Evolutionary conservation across 1,284 basidiomycete genomes (phyloP).

Genomic region (Meira miltonrushii): DNA sequence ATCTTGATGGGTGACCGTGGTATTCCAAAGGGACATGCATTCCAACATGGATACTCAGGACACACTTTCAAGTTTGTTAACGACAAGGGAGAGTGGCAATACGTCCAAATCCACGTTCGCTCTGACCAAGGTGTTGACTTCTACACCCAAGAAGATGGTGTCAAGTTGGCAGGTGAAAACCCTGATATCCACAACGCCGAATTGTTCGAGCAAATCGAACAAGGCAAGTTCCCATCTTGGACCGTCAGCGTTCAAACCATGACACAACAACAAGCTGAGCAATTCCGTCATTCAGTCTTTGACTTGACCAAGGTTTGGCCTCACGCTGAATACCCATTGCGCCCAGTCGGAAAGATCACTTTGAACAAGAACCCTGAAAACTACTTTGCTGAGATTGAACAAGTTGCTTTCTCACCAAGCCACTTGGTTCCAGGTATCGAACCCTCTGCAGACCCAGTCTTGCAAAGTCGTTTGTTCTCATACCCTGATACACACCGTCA

Average conservation of each 20-base stretch:
- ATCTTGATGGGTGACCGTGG: slow-evolving; percentile 76
- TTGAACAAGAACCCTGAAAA: slow-evolving; percentile 80
- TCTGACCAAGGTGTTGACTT: slow-evolving; percentile 59
- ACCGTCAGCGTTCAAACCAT: slow-evolving; percentile 76
- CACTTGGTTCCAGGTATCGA: slow-evolving; percentile 82
- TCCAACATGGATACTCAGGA: slow-evolving; percentile 75
- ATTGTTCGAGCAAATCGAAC: slow-evolving; percentile 69
- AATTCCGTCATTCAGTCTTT: slow-evolving; percentile 78
- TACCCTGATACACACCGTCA: slow-evolving; percentile 82
- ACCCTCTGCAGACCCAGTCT: slow-evolving; percentile 40
- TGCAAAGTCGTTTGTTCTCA: slow-evolving; percentile 45
- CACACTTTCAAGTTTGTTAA: slow-evolving; percentile 86
- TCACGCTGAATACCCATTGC: slow-evolving; percentile 67
- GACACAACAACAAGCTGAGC: slow-evolving; percentile 82
- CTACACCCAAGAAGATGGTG: slow-evolving; percentile 54
- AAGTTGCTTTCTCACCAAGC: slow-evolving; percentile 77
- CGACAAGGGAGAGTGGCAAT: slow-evolving; percentile 70
- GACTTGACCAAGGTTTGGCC: slow-evolving; percentile 67
- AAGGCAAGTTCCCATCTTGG: slow-evolving; percentile 72
- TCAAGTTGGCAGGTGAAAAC: slow-evolving; percentile 65
- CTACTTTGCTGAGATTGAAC: slow-evolving; percentile 52
- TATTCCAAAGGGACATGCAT: slow-evolving; percentile 68
- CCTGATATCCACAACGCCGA: slow-evolving; percentile 65
- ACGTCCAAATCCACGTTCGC: slow-evolving; percentile 72
- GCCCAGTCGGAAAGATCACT: slow-evolving; percentile 75